Base-by-base conservation (phyloP, 2,329 filamentous ascomycete genomes). In the Botrytis medusae region DNA sequence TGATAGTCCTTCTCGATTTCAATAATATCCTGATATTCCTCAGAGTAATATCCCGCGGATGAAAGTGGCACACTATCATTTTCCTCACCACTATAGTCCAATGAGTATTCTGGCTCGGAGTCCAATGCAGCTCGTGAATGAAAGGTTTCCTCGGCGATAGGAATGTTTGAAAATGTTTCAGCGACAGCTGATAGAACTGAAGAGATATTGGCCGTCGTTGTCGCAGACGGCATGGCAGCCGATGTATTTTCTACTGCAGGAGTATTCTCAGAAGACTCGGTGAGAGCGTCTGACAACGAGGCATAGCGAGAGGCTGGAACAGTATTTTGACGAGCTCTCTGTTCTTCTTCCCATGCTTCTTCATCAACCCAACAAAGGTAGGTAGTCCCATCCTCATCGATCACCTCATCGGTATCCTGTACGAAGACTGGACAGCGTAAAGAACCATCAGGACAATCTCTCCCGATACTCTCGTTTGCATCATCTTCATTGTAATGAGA, bases 251-350 rank as follows among this genome's bases (percentile, higher is more conserved):
- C 25, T 29, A 16, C 6, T 29, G 7, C 25, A 16, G n/a, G 7
- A 18, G n/a, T 0, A 18, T 18, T 4, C 2, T 54, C 4, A 14
- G 6, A 29, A 29, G 0, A 18, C 12, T 29, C 14, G 5, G 5
- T 0, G 48, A 29, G 12, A 29, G 14, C 12, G 2, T 6, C 51
- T 54, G 7, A 14, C 12, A 8, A 18, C 6, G 14, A 29, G n/a
- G 14, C 5, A 29, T 8, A 18, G 14, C 51, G 51, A 29, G 51
- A 29, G 12, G 2, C 14, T 6, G 2, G 2, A 54, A 54, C 6
- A 18, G 51, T n/a, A 16, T 8, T 54, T 54, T 1, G 51, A 54
- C 51, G 51, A 29, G n/a, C n/a, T 54, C 0, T 54, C 51, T 29
- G 51, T 54, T 54, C 51, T 18, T 54, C 6, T 14, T 54, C 3